phyloP scores from a whole-genome alignment of 129 eudicot species.

The carrot (Daucus carota) region DNA sequence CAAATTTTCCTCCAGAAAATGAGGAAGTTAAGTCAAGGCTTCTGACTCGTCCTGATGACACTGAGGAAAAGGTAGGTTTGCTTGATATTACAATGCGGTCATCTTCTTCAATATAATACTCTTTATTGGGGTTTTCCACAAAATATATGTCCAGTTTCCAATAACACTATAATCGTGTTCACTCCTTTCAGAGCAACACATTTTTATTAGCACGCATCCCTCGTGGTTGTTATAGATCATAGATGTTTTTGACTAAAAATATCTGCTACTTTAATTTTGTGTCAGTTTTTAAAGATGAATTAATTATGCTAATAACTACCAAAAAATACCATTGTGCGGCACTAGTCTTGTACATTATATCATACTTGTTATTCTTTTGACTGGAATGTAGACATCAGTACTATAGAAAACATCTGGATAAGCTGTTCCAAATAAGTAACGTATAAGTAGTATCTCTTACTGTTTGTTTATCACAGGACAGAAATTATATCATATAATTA shows the following conservation, averaged over 20 bases:
- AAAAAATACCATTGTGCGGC: neutral
- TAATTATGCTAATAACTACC: neutral
- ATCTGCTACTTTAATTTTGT: neutral
- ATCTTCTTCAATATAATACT: neutral
- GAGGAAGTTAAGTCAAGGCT: slow-evolving; percentile 81
- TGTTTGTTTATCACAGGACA: neutral
- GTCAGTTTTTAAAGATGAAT: neutral
- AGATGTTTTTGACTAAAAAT: neutral
- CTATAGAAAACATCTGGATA: neutral
- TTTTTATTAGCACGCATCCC: neutral
- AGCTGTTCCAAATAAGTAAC: neutral
- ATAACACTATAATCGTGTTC: neutral
- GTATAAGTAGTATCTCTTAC: neutral
- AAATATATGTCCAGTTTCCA: neutral
- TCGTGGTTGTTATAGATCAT: neutral
- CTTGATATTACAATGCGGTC: neutral
- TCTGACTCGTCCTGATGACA: slow-evolving; percentile 88
- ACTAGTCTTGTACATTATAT: neutral
- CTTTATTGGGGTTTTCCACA: neutral
- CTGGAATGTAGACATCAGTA: neutral
- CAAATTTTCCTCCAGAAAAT: slow-evolving; percentile 70
- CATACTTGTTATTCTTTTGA: neutral
- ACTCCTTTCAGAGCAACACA: neutral
- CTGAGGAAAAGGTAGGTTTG: slow-evolving; percentile 74
- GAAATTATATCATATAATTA: neutral